Percentiles rank a stretch among this genome's conserved stretches.
Conservation (phyloP, 768 basidiomycete species). For the Rickenella mellea region DNA sequence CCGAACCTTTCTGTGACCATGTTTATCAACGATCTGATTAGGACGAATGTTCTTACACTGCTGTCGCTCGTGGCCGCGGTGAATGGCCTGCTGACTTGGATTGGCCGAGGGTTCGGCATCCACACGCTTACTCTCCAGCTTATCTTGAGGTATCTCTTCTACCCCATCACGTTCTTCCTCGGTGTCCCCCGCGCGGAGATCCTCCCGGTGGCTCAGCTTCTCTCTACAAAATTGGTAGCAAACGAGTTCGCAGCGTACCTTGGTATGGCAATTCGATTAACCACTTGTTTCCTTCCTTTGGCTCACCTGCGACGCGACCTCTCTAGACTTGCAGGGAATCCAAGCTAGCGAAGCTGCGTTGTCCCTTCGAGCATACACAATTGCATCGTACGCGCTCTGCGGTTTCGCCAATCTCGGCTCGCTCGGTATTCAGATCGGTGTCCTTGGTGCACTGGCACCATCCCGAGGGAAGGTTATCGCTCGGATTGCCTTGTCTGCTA, state of each 20-base stretch:
- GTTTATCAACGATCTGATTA: conserved; percentile 15
- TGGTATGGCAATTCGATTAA: conserved; percentile 14
- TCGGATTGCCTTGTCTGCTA: conserved; percentile 54
- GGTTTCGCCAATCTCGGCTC: conserved; percentile 87
- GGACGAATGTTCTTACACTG: conserved; percentile 79
- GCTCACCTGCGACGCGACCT: conserved; percentile 17
- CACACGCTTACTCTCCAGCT: conserved; percentile 76
- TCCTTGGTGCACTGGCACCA: conserved; percentile 61
- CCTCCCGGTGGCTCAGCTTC: conserved; percentile 65
- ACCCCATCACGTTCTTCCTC: conserved; percentile 77
- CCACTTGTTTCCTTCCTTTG: not conserved
- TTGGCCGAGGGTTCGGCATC: conserved; percentile 80
- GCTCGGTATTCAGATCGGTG: conserved; percentile 80
- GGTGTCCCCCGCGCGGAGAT: conserved; percentile 79
- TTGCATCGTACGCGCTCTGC: conserved; percentile 80
- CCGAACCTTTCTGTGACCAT: conserved; percentile 5
- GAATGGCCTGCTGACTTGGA: conserved; percentile 83
- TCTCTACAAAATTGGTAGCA: conserved; percentile 81
- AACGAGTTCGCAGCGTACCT: conserved; percentile 81
- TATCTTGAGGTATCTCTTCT: conserved; percentile 79
- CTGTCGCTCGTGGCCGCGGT: conserved; percentile 72
- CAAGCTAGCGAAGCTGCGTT: conserved; percentile 40
- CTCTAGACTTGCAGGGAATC: conserved; percentile 38
- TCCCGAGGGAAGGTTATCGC: conserved; percentile 64
- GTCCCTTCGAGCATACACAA: conserved; percentile 66